phyloP scores from a whole-genome alignment of 257 asterid genomes.

The Jacaranda mimosifolia region DNA sequence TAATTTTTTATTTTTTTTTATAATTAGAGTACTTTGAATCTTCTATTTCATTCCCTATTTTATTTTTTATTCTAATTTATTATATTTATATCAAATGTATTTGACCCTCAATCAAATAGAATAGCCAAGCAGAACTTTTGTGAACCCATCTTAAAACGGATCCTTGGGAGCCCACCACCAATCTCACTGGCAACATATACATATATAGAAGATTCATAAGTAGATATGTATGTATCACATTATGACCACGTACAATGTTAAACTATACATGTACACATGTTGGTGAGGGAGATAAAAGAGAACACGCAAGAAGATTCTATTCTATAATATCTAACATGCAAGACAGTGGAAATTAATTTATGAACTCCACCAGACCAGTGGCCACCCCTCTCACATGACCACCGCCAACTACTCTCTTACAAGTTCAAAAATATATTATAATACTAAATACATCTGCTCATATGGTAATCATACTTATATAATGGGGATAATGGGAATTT shows the following conservation, averaged over 20 bases:
- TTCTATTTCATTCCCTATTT: too few relatives aligned
- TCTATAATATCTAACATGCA: constrained; percentile 43
- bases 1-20: too few relatives aligned
- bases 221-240: constrained; percentile 9
- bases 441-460: not conserved
- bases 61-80: too few relatives aligned
- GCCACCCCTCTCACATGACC: constrained; percentile 78
- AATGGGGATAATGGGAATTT: constrained; percentile 51
- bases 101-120: too few relatives aligned
- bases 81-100: too few relatives aligned
- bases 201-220: not conserved
- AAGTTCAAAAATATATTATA: not conserved
- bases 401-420: constrained; percentile 39
- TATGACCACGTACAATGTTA: not conserved
- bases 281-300: constrained; percentile 23
- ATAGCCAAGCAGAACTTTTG: too few relatives aligned
- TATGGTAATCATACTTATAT: constrained; percentile 47
- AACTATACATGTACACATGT: constrained; percentile 18
- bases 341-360: constrained; percentile 39
- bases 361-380: not conserved
- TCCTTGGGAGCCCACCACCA: constrained; percentile 38
- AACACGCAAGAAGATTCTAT: constrained; percentile 73
- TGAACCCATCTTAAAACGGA: constrained; percentile 1
- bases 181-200: not conserved
- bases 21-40: too few relatives aligned